Conservation (phyloP, 805 yeast genomes). For the Hanseniaspora thailandica region DNA sequence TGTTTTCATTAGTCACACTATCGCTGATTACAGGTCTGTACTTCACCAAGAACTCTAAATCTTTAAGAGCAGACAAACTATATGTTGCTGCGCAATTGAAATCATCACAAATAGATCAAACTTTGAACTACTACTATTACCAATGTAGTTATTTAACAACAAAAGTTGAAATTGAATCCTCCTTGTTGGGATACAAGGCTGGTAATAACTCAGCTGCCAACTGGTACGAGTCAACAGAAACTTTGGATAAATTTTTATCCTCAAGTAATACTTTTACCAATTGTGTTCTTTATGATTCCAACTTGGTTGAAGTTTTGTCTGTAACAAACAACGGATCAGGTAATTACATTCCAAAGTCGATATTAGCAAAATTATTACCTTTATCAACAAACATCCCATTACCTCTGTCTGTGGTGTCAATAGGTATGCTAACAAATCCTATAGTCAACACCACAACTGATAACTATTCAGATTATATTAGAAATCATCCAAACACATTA, state of each 20-base stretch:
- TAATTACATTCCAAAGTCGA: constrained; percentile 25
- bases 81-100: constrained; percentile 71
- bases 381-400: constrained; percentile 40
- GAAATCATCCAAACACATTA: constrained; percentile 30
- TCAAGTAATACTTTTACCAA: constrained; percentile 52
- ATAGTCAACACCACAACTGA: constrained; percentile 32
- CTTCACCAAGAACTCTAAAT: constrained; percentile 50
- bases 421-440: constrained; percentile 60
- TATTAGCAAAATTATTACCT: constrained; percentile 37
- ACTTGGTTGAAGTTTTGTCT: constrained; percentile 37
- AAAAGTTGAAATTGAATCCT: constrained; percentile 46
- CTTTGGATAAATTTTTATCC: constrained; percentile 49
- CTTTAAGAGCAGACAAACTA: constrained; percentile 56
- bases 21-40: constrained; percentile 69
- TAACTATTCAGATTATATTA: not conserved
- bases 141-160: constrained; percentile 57
- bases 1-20: constrained; percentile 56
- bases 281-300: constrained; percentile 57
- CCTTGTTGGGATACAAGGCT: constrained; percentile 53
- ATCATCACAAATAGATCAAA: constrained; percentile 66
- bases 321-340: constrained; percentile 35
- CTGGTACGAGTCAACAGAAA: constrained; percentile 36
- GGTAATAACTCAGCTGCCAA: constrained; percentile 52
- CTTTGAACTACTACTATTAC: constrained; percentile 48
- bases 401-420: constrained; percentile 31